Evolutionary conservation across 1,139 yeast species (phyloP), one percentile per base, ranked within the genome.

Genomic region (Saccharomycopsis crataegensis): DNA sequence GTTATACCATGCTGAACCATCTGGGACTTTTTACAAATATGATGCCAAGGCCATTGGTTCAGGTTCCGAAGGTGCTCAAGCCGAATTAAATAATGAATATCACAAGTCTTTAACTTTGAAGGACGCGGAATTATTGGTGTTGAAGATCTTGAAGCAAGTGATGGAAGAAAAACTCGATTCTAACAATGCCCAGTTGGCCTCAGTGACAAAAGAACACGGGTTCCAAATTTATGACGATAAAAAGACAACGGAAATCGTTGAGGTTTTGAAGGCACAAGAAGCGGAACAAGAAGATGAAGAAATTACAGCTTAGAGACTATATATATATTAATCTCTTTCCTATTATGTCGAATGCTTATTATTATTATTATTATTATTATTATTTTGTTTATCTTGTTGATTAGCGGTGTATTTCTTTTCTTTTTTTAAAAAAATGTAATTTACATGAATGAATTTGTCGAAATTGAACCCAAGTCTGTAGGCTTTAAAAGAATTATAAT

Each of bases 11-110:
- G 96, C 99, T n/a, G 99, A 94, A 70, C 99, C 99, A 44, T 86
- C 96, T 16, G 99, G 99, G 58, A 93, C 99, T 1, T 94, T 90
- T 64, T 94, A 93, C 74, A 81, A 95, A 70, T 94, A 93, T 68
- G 97, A 93, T 65, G 99, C 99, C 46, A 94, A 93, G 71, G 99
- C 99, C 11, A 94, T 94, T 66, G 99, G 99, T 9, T 88, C 96
- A 1, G 99, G 99, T 34, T 87, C 96, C 17, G 99, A 94, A 70
- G 99, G 99, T 59, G 99, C 99, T 1, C 99, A 94, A 71, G 87
- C 97, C 1, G 99, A 94, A 70, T 77, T 94, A 65, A 96, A 93
- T 70, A 93, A 91, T 65, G 97, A 94, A 71, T 94, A 94, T 72
- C 98, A 93, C 70, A 86, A 91, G 63, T 87, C 96, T 22, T 76